These are phyloP conservation scores for Phytophthora crassamura DNA, from an alignment of 352 stramenopile species.

Conservation along the genomic window DNA sequence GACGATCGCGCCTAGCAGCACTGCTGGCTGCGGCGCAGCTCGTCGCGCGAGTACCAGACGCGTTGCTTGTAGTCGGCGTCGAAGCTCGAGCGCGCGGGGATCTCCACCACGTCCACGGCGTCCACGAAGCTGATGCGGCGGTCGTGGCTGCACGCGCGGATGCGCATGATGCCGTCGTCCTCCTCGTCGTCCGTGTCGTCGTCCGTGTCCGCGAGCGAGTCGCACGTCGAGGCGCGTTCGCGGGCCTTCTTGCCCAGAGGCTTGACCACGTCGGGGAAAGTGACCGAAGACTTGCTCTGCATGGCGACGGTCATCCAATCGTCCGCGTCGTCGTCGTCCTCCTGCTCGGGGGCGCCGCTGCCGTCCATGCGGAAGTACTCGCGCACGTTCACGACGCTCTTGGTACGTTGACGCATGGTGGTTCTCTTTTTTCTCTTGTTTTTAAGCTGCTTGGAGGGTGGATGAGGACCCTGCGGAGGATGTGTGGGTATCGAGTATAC, in stretches of 20 bases:
- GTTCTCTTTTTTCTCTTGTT: conserved; percentile 11
- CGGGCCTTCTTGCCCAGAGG: conserved; percentile 41
- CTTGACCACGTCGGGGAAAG: conserved; percentile 41
- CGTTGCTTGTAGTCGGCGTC: conserved; percentile 80
- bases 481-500: neutral
- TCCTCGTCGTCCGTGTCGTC: conserved; percentile 75
- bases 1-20: conserved; percentile 32
- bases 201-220: conserved; percentile 66
- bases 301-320: conserved; percentile 61
- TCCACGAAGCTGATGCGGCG: conserved; percentile 82
- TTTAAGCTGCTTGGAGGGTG: neutral
- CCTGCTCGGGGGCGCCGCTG: conserved; percentile 49
- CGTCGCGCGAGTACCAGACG: conserved; percentile 80
- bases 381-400: conserved; percentile 71
- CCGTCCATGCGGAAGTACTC: conserved; percentile 79
- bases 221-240: conserved; percentile 61
- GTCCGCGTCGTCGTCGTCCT: conserved; percentile 55
- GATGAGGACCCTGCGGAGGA: neutral
- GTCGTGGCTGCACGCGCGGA: conserved; percentile 71
- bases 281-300: conserved; percentile 11
- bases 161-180: conserved; percentile 54
- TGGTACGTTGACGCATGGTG: conserved; percentile 73
- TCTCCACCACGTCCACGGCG: conserved; percentile 76
- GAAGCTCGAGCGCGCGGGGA: conserved; percentile 72
- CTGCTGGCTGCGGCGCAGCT: conserved; percentile 60